These are phyloP conservation scores for Phialemoniopsis sp. DNA, from an alignment of 2,329 filamentous ascomycete species.

Conservation along the genomic window DNA sequence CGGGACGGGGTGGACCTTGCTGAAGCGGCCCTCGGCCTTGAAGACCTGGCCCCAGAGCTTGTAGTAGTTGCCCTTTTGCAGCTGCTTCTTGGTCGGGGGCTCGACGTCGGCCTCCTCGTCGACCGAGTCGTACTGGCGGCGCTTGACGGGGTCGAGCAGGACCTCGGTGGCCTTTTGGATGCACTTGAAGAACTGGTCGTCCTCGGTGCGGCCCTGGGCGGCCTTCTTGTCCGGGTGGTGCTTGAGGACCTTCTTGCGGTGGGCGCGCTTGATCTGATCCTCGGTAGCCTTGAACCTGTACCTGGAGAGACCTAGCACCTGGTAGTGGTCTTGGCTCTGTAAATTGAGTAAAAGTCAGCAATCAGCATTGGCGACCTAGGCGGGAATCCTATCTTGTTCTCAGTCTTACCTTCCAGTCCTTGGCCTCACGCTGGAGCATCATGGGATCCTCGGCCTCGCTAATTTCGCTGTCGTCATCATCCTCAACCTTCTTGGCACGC, in stretches of 20 bases:
- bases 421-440: constrained; percentile 89
- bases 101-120: constrained; percentile 92
- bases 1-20: constrained; percentile 84
- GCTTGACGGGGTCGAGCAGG: constrained; percentile 85
- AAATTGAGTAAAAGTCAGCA: background rate
- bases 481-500: constrained; percentile 92
- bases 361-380: no score
- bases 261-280: constrained; percentile 97
- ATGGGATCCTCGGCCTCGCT: constrained; percentile 91
- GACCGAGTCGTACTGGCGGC: constrained; percentile 93
- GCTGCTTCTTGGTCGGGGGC: constrained; percentile 87
- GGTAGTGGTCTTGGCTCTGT: constrained; percentile 94
- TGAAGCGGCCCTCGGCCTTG: constrained; percentile 89
- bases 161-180: constrained; percentile 98
- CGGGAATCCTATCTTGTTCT: no score
- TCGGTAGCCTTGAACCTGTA: constrained; percentile 91
- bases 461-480: constrained; percentile 81
- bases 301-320: constrained; percentile 87
- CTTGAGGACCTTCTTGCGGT: constrained; percentile 99
- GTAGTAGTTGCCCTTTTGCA: constrained; percentile 80
- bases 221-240: constrained; percentile 99
- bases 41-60: constrained; percentile 92
- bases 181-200: constrained; percentile 99
- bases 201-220: constrained; percentile 78
- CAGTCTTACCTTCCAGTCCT: constrained; percentile 99